A percentile compares a stretch with the other conserved stretches of the same genome.
These are phyloP conservation scores for Carex kokanica DNA, from an alignment of 176 grass and related monocot species.

Conservation along the genomic window DNA sequence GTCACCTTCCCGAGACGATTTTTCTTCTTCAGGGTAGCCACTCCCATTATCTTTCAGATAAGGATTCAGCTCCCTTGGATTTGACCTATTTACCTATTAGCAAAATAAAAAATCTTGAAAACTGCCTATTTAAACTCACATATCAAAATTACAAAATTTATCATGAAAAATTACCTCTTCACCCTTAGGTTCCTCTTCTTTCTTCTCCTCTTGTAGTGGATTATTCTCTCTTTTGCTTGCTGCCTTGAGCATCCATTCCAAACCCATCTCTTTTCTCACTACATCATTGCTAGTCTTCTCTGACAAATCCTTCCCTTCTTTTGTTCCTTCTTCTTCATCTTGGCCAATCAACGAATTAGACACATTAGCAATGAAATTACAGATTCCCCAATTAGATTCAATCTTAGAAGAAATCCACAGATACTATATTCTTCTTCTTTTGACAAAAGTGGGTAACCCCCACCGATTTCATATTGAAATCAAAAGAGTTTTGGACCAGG, in stretches of 20 bases:
- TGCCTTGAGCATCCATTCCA: constrained; percentile 93
- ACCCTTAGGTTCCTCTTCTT: constrained; percentile 30
- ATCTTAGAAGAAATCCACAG: neutral
- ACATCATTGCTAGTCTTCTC: constrained; percentile 45
- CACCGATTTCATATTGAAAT: too few species aligned
- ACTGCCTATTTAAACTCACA: neutral
- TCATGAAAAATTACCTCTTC: constrained; percentile 54
- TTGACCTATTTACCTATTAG: constrained; percentile 43
- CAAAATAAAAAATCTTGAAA: neutral
- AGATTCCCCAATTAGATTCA: neutral
- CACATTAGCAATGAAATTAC: neutral
- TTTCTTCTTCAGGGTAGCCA: constrained; percentile 74
- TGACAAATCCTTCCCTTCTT: constrained; percentile 24
- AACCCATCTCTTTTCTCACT: constrained; percentile 76
- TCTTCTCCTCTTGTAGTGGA: neutral
- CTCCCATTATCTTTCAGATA: constrained; percentile 65
- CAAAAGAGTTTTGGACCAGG: too few species aligned
- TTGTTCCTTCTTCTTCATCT: constrained; percentile 25
- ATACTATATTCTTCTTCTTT: neutral
- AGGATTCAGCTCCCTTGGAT: constrained; percentile 75
- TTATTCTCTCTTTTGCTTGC: constrained; percentile 42
- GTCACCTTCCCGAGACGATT: constrained; percentile 20
- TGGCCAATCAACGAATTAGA: constrained; percentile 25
- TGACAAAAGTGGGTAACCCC: too few species aligned
- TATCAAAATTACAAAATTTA: neutral